Conservation (phyloP, 306 rosid species). For the Rosa lucieae region DNA sequence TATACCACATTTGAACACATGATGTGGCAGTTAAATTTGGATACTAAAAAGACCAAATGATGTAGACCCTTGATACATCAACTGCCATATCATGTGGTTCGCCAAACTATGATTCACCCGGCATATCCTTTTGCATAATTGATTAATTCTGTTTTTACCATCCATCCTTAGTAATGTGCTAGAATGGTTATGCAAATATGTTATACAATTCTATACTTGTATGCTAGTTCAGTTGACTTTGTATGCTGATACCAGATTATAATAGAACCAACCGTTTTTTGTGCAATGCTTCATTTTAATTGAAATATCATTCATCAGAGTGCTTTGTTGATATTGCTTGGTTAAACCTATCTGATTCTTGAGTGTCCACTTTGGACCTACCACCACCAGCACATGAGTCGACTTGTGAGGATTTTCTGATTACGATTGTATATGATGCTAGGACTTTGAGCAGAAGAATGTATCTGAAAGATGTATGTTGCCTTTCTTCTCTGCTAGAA, state of each 20-base stretch:
- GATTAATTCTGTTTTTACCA: not conserved
- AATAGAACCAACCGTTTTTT: not conserved
- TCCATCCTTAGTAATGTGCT: not conserved
- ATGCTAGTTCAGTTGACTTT: slow-evolving; percentile 2
- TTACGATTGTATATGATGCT: not conserved
- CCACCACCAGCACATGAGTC: not conserved
- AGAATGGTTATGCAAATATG: not conserved
- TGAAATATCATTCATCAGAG: not conserved
- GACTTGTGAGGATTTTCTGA: not conserved
- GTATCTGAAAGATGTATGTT: not conserved
- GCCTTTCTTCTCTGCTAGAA: not conserved
- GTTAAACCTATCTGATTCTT: not conserved
- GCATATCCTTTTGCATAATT: not conserved
- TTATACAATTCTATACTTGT: not conserved
- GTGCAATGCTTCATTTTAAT: not conserved
- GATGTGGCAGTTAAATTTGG: too few species aligned
- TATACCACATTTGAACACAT: too few species aligned
- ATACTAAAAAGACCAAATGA: too few species aligned
- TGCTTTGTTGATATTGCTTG: not conserved
- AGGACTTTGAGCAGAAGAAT: not conserved
- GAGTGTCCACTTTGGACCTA: not conserved
- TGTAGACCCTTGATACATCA: not conserved
- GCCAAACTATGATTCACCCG: not conserved
- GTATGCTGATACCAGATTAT: not conserved
- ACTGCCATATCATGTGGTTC: not conserved